Evolutionary conservation across 768 basidiomycete species (phyloP).

Genomic region (Lyophyllum shimeji): DNA sequence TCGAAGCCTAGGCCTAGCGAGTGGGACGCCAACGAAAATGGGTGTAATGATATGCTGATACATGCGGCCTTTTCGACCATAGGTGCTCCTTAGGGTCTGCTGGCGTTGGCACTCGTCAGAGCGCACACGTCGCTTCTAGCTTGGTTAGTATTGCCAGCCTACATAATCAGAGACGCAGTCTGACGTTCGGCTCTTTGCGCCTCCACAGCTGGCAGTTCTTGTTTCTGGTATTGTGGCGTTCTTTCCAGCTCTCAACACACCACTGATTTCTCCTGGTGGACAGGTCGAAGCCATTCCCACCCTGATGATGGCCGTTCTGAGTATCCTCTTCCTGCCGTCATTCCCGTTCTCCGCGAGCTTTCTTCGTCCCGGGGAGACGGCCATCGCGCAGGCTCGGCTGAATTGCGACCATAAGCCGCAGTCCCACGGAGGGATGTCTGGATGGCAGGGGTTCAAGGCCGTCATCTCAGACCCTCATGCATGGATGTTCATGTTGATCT

Average conservation of each 20-base stretch:
- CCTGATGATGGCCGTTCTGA: slow-evolving; percentile 47
- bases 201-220: slow-evolving; percentile 55
- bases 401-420: slow-evolving; percentile 56
- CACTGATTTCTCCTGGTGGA: neutral
- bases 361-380: slow-evolving; percentile 48
- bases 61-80: neutral
- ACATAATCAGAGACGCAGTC: neutral
- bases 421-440: slow-evolving; percentile 57
- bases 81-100: slow-evolving; percentile 37
- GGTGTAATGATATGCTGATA: too few species aligned
- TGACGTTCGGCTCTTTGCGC: neutral
- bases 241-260: neutral
- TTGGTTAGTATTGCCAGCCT: slow-evolving; percentile 30
- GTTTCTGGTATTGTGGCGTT: slow-evolving; percentile 38
- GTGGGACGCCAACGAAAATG: too few species aligned
- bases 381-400: slow-evolving; percentile 58
- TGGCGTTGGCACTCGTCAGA: slow-evolving; percentile 57
- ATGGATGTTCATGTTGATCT: slow-evolving; percentile 52
- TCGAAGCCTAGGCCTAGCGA: too few species aligned
- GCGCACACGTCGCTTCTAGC: slow-evolving; percentile 43
- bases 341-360: slow-evolving; percentile 57
- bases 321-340: slow-evolving; percentile 51
- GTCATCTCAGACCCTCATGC: slow-evolving; percentile 48
- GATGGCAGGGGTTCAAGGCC: slow-evolving; percentile 55
- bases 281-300: slow-evolving; percentile 60